Evolutionary conservation across 352 stramenopile genomes (phyloP), one percentile per base, ranked within the genome.

Genomic region (Phytophthora sp.): DNA sequence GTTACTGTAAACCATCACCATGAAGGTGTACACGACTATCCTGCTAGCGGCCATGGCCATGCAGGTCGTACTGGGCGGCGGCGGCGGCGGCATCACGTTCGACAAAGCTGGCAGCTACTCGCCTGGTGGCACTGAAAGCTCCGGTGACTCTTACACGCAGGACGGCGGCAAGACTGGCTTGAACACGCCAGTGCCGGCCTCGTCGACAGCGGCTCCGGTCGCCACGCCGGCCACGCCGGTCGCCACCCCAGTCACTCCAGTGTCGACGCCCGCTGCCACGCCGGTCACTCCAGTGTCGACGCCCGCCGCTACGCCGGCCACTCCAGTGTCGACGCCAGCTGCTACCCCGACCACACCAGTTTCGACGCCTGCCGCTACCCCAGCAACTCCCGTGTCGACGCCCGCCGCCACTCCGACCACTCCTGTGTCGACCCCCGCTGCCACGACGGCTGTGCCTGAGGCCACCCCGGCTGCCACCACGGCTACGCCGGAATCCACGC

Each of bases 11-110:
- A 65, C 15, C 23, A 60, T 45, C 30, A 65, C 36, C 33, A 78
- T 78, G 71, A 78, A 78, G 61, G 61, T 78, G 60, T 78, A 73
- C 66, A 68, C 66, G 38, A 66, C 66, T 26, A 68, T 78, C 38
- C 33, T 78, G 33, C 57, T 78, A 13, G 61, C 71, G 36, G 71
- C 71, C 29, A 46, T 78, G 42, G 71, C 71, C 57, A 75, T 75
- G 66, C 71, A 78, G 55, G 71, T 73, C 18, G 71, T 75, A n/a
- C 66, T 78, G 0, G 71, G 56, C 50, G 71, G 71, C 31, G 60
- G 60, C 27, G 59, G 64, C 52, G 65, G 65, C 46, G 71, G 71
- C 45, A 63, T 77, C 35, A 66, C 46, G 21, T 75, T 73, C 46
- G 44, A 69, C 52, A 67, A 66, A n/a, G 41, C 54, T 53, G 49